Base-by-base conservation (phyloP, 148 eudicot genomes). In the Fagopyrum esculentum region DNA sequence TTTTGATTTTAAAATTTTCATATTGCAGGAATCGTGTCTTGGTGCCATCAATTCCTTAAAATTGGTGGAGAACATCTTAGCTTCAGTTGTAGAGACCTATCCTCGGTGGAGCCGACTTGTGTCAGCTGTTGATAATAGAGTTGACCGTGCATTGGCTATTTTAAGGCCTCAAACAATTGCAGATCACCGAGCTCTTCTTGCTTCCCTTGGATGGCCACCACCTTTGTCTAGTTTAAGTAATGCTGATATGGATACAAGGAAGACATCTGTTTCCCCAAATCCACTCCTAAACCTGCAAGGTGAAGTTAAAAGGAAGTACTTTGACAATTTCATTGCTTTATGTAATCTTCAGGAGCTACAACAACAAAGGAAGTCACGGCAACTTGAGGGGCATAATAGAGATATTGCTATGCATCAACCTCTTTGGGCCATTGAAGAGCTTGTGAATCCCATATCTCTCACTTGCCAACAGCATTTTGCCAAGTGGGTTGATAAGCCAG, bases 351-450 rank as follows among this genome's bases (percentile, higher is more conserved):
- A 95, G 72, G 96, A 89, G 80, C 77, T 95, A 77, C 97, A 95
- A 79, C 81, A 87, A 61, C 81, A 79, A 35, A 90, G 99, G 85
- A 95, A 88, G 82, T 79, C 82, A 80, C 88, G 99, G 76, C 97
- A 92, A 83, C 87, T 95, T 57, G 82, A 85, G 82, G 96, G 97
- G 78, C 83, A 81, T 71, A 78, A 84, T 75, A 57, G 73, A 77
- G 85, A 79, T 78, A 52, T 81, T 50, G 82, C 89, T 78, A 71
- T 83, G 76, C 87, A 84, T 79, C 96, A 90, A 80, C 96, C 99
- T 72, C 93, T 95, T 77, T 92, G 99, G 99, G 87, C 92, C 71
- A 85, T 95, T 43, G 99, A 95, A 79, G 99, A 95, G 85, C 92
- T 95, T 79, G 92, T 89, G 75, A 89, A 89, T 77, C 97, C 99